Evolutionary conservation across 176 grass and related monocot species (phyloP), one percentile per base, ranked within the genome.

Genomic region (Triticum urartu): DNA sequence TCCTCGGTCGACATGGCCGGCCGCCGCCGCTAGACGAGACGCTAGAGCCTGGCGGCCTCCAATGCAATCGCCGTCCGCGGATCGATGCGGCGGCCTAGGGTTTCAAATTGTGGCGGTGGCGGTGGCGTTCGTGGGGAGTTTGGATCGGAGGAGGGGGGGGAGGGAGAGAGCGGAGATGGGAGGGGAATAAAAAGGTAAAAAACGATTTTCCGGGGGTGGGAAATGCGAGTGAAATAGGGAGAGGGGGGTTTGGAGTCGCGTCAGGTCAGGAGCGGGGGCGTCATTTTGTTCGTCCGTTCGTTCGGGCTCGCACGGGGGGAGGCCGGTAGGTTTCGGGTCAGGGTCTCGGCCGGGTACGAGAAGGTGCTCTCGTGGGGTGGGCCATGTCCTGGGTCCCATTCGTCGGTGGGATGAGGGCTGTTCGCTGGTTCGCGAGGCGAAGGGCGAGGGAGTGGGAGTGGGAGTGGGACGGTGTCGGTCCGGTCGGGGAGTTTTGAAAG

Each of bases 1-100:
- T 99, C 97, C 87, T 99, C 97, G 79, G 97, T 99, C 89, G 97
- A 80, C 97, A 99, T 99, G 78, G 68, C 79, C 88, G 80, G 64
- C 77, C 26, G 21, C 79, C 20, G 11, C 50, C 79, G 60, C 38
- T 64, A 79, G 54, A 34, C 10, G 42, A 10, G 39, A 12, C 64
- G 39, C 85, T 74, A 63, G 66, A 47, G 13, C 32, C 28, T 30
- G 24, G 4, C 81, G 36, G 18, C 61, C 75, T 63, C 50, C 35
- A 72, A 76, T 34, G 72, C 79, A 12, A 22, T 32, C 79, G 60
- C 59, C 79, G 11, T 48, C 64, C 45, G 14, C 38, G 60, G 78
- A 75, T 82, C 68, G 88, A 88, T 70, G 79, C 72, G 40, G 61
- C 80, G 25, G 86, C 42, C 88, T 85, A 91, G 87, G 81, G 85